These are phyloP conservation scores for Acer campestre DNA, from an alignment of 345 rosid genomes.

Conservation along the genomic window DNA sequence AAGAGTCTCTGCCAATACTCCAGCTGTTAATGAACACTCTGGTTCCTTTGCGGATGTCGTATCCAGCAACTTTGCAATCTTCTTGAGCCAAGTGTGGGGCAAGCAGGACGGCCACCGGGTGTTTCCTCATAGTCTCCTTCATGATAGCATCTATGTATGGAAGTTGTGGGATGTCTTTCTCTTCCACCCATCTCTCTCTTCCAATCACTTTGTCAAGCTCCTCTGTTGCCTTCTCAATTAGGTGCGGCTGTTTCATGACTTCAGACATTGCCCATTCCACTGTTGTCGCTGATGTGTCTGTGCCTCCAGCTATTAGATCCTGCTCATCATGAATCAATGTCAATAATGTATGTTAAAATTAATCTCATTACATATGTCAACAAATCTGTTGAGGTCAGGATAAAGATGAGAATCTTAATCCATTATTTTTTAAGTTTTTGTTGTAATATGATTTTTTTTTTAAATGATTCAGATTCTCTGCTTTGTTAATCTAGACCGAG, in stretches of 20 bases:
- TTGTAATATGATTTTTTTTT: too few relatives aligned
- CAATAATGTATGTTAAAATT: too few relatives aligned
- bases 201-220: constrained; percentile 32
- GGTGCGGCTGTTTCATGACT: constrained; percentile 18
- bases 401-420: too few relatives aligned
- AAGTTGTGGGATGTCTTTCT: constrained; percentile 25
- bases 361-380: too few relatives aligned
- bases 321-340: neutral
- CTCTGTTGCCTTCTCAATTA: constrained; percentile 24
- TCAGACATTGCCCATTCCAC: constrained; percentile 44
- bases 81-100: constrained; percentile 21
- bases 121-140: constrained; percentile 34
- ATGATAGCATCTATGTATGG: constrained; percentile 30
- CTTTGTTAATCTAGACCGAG: too few relatives aligned
- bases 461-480: too few relatives aligned
- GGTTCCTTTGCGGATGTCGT: constrained; percentile 24
- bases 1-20: constrained; percentile 36
- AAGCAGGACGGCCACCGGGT: constrained; percentile 26
- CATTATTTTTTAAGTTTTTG: too few relatives aligned
- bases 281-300: constrained; percentile 27
- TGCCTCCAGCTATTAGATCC: constrained; percentile 39
- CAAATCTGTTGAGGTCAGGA: too few relatives aligned
- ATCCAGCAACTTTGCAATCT: constrained; percentile 24
- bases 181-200: constrained; percentile 30
- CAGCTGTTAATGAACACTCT: constrained; percentile 27